Base-by-base conservation (phyloP, 2,329 filamentous ascomycete genomes). In the Ophiostoma australiae region DNA sequence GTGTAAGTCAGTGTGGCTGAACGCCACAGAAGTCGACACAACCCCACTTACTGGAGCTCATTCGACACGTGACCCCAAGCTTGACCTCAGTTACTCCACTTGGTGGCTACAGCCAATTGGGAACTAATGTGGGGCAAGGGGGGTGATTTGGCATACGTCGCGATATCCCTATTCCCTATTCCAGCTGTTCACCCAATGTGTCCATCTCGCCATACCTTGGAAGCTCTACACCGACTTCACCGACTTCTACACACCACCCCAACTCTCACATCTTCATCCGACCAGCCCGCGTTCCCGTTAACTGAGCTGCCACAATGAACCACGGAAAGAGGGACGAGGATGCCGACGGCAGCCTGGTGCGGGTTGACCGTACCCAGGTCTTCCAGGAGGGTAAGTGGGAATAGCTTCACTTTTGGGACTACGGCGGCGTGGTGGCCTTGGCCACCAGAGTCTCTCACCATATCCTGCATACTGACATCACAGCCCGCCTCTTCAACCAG, bases 291-390 rank as follows among this genome's bases (percentile, higher is more conserved):
- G 10, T 44, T 44, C 65, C n/a, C 11, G 20, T 37, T 33, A 66
- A 41, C 66, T 67, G 66, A 67, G 66, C 66, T 67, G 66, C 82
- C 84, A 89, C 76, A 79, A 97, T 97, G 94, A 95, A 91, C 83
- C 97, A 95, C 88, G 90, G 94, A 85, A 99, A 99, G 85, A 98
- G 97, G 86, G 94, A 99, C 82, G 95, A 98, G 87, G 95, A 99
- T 85, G 92, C 90, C 79, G 94, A 97, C 80, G 88, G 90, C 80
- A 90, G 91, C 79, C 87, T 98, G 84, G 91, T 98, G 86, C 97
- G 94, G 87, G 93, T 98, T 78, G 95, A 99, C 84, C 91, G 96
- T 78, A 97, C 94, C 71, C 93, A 94, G 77, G 95, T 99, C 75
- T 98, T 98, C 82, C 95, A 98, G 85, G 95, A 99, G 90, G 95